Percentiles rank a stretch among this genome's conserved stretches.
These are phyloP conservation scores for Fallopia convolvulus DNA, from an alignment of 148 eudicot genomes.

Conservation along the genomic window DNA sequence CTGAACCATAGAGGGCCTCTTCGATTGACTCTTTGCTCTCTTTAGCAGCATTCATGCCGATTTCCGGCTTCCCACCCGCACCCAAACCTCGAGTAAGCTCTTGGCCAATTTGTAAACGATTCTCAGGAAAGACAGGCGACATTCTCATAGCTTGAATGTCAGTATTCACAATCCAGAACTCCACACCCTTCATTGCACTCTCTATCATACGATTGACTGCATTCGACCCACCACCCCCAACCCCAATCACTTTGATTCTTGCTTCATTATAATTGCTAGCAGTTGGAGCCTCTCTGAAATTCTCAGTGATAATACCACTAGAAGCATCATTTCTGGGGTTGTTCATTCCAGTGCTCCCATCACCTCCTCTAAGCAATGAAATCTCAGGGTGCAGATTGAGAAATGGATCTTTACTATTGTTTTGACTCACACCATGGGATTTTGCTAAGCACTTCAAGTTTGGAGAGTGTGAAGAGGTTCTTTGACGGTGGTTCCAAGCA, in stretches of 20 bases:
- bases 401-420: slow-evolving; percentile 58
- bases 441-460: slow-evolving; percentile 49
- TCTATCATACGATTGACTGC: slow-evolving; percentile 98
- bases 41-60: slow-evolving; percentile 92
- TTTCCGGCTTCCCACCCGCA: slow-evolving; percentile 96
- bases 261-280: slow-evolving; percentile 56
- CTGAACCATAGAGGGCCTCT: slow-evolving; percentile 88
- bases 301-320: slow-evolving; percentile 47
- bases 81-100: slow-evolving; percentile 97
- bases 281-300: slow-evolving; percentile 35
- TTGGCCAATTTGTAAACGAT: slow-evolving; percentile 90
- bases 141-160: slow-evolving; percentile 95
- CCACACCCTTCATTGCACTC: slow-evolving; percentile 91
- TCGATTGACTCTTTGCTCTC: slow-evolving; percentile 78
- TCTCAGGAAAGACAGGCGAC: slow-evolving; percentile 77
- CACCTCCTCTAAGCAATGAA: slow-evolving; percentile 80
- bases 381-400: slow-evolving; percentile 82
- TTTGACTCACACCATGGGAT: slow-evolving; percentile 45
- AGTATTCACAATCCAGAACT: slow-evolving; percentile 94
- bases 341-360: slow-evolving; percentile 33
- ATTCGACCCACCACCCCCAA: slow-evolving; percentile 98
- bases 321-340: slow-evolving; percentile 44
- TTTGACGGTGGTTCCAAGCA: slow-evolving; percentile 21
- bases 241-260: slow-evolving; percentile 91
- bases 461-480: slow-evolving; percentile 22